Percentiles rank a stretch among this genome's conserved stretches.
Conservation (phyloP, 768 basidiomycete species). For the Xanthoconium stramineum region DNA sequence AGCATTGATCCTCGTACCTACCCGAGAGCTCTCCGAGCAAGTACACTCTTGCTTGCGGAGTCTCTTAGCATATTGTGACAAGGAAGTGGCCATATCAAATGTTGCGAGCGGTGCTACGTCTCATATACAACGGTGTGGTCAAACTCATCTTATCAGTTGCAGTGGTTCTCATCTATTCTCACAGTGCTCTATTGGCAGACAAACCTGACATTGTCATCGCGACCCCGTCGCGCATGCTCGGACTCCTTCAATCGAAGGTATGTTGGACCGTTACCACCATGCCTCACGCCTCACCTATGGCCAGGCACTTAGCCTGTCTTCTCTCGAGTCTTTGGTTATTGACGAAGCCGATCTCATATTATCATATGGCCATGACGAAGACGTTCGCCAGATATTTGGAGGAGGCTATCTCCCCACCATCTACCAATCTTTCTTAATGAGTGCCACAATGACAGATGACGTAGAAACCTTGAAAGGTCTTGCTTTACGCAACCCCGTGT, state of each 20-base stretch:
- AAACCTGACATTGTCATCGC: constrained; percentile 77
- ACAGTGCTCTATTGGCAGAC: constrained; percentile 57
- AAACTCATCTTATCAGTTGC: neutral
- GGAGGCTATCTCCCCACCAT: constrained; percentile 74
- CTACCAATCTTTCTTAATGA: constrained; percentile 93
- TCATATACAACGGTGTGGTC: constrained; percentile 68
- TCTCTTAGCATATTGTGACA: constrained; percentile 76
- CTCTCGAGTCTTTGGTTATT: constrained; percentile 84
- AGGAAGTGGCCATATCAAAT: constrained; percentile 68
- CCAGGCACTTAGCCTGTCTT: constrained; percentile 61
- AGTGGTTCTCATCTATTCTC: neutral
- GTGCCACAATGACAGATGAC: constrained; percentile 96
- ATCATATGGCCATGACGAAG: constrained; percentile 94
- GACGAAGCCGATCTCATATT: constrained; percentile 98
- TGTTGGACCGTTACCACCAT: constrained; percentile 4
- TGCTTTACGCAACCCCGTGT: constrained; percentile 80
- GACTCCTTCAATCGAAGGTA: constrained; percentile 69
- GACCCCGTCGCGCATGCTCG: constrained; percentile 70
- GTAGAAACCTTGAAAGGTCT: constrained; percentile 90
- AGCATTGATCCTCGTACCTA: constrained; percentile 81
- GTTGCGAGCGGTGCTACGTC: constrained; percentile 67
- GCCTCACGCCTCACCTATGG: constrained; percentile 1
- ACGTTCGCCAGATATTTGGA: constrained; percentile 68
- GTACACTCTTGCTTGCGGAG: constrained; percentile 65
- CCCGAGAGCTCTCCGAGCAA: constrained; percentile 90